phyloP scores from a whole-genome alignment of 805 yeast species.

The Blastobotrys parvus region DNA sequence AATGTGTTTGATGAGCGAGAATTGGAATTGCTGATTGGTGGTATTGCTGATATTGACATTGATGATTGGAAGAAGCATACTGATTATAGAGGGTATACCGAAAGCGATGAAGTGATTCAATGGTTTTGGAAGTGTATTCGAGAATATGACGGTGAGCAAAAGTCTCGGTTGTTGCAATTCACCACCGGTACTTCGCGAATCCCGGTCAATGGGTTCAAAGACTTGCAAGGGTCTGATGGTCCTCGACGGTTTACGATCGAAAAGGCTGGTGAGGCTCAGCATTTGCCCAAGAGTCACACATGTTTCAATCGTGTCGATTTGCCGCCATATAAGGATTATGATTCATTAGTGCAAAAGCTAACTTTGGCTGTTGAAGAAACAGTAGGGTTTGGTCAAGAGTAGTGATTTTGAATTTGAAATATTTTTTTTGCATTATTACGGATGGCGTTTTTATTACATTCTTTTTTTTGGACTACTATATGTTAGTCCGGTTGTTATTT shows the following conservation, averaged over 20 bases:
- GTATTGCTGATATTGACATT: slow-evolving; percentile 94
- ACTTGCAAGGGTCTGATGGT: slow-evolving; percentile 97
- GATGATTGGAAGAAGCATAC: slow-evolving; percentile 99
- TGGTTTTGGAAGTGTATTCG: slow-evolving; percentile 97
- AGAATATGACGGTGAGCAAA: slow-evolving; percentile 94
- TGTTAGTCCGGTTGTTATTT: too few species aligned
- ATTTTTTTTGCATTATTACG: neutral
- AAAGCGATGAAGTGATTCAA: slow-evolving; percentile 90
- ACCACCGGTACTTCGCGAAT: slow-evolving; percentile 99
- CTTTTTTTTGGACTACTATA: neutral
- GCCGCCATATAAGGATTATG: slow-evolving; percentile 86
- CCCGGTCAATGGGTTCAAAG: slow-evolving; percentile 98
- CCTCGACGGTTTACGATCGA: slow-evolving; percentile 98
- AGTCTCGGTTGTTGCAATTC: slow-evolving; percentile 89
- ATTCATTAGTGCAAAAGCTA: slow-evolving; percentile 77
- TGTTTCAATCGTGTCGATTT: slow-evolving; percentile 98
- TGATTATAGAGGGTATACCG: slow-evolving; percentile 96
- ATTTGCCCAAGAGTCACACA: slow-evolving; percentile 93
- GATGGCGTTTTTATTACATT: too few species aligned
- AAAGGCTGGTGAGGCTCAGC: slow-evolving; percentile 90
- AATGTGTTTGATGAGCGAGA: slow-evolving; percentile 98
- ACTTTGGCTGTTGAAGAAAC: slow-evolving; percentile 98
- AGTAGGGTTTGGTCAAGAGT: slow-evolving; percentile 98
- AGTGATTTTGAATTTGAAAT: slow-evolving; percentile 12
- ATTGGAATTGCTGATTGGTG: slow-evolving; percentile 92